These are phyloP conservation scores for Cladorrhinum samala DNA, from an alignment of 495 filamentous ascomycete species.

Conservation along the genomic window DNA sequence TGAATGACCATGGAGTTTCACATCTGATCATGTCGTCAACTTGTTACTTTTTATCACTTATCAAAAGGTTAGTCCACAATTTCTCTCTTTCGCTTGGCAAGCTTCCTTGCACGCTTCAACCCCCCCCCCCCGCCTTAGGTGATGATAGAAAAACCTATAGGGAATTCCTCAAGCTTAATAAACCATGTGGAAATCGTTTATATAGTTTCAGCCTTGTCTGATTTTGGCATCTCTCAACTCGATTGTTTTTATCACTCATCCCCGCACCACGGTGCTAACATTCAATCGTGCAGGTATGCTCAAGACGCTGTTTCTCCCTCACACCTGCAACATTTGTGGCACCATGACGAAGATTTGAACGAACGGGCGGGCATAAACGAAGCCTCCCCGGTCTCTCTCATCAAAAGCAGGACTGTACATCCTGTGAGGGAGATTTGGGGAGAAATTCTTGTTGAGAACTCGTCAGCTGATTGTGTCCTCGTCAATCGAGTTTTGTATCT, in stretches of 20 bases:
- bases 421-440: constrained; percentile 59
- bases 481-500: constrained; percentile 11
- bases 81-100: too few relatives aligned
- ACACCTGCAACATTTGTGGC: constrained; percentile 23
- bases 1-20: constrained; percentile 1
- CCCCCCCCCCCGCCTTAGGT: constrained; percentile 39
- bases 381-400: constrained; percentile 55
- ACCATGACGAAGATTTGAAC: constrained; percentile 87
- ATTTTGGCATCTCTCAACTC: constrained; percentile 33
- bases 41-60: constrained; percentile 5
- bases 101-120: neutral
- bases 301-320: constrained; percentile 22
- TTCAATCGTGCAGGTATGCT: constrained; percentile 52
- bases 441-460: constrained; percentile 94
- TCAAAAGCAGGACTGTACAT: constrained; percentile 79
- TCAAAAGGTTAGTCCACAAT: constrained; percentile 53
- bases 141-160: constrained; percentile 85
- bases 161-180: constrained; percentile 97
- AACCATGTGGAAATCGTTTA: constrained; percentile 67
- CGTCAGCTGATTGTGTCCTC: constrained; percentile 77
- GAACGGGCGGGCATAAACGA: constrained; percentile 97
- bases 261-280: constrained; percentile 32
- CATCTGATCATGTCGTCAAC: neutral
- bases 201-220: constrained; percentile 99
- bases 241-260: constrained; percentile 21